Evolutionary conservation across 108 stramenopile genomes (phyloP), one percentile per base, ranked within the genome.

Genomic region (Cyclostephanos invisitatus): DNA sequence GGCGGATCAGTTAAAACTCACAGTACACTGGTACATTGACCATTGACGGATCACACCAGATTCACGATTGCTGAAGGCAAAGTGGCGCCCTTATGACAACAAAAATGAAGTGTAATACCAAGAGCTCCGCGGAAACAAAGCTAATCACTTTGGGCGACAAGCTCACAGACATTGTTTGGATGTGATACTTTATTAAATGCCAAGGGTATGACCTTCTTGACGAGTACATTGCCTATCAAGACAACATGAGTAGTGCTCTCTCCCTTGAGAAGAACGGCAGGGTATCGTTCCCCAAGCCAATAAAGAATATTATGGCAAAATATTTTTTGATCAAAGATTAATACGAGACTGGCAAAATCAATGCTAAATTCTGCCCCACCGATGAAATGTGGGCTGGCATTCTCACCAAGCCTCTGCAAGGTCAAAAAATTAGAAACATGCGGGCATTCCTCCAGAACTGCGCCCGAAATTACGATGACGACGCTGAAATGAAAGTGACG

Each of bases 131-230:
- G 2, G n/a, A 53, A 1, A 24, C 51, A 6, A 18, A 53, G n/a
- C 51, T 53, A 24, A 53, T 53, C 20, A 4, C 5, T 6, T 5
- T 53, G 2, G 51, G 0, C 42, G 86, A 86, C 44, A 62, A 24
- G 15, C 35, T 86, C 28, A 35, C 64, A 2, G 53, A 67, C 10
- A 50, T 74, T 11, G 62, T 87, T 7, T 85, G 82, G 84, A 71
- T 72, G 24, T 32, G 12, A 22, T 28, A 72, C 7, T 85, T 83
- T 68, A 37, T 85, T 51, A 40, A 74, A 51, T 74, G 38, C 20
- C 87, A 87, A 72, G 82, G 82, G 53, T 60, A 61, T 38, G 18
- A 60, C 22, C 22, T 3, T 4, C 32, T 85, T 17, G 48, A 59
- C 6, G 55, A 72, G 7, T 74, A 58, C 32, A 47, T 82, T 15